A percentile compares a stretch with the other conserved stretches of the same genome.
These are phyloP conservation scores for Musa schizocarpa DNA, from an alignment of 176 grass and related monocot genomes.

Conservation along the genomic window DNA sequence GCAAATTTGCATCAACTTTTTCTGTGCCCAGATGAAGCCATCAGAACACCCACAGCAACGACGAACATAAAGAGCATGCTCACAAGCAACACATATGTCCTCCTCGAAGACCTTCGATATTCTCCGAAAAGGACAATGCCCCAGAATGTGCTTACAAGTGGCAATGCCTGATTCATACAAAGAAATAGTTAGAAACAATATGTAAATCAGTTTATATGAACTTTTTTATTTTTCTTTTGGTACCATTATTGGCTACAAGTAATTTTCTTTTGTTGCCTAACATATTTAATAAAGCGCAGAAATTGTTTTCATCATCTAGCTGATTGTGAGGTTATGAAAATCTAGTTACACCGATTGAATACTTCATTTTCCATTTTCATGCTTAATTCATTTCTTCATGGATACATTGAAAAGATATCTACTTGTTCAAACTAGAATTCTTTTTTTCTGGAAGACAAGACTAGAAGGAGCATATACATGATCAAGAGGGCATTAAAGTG, in stretches of 20 bases:
- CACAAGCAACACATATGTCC: slow-evolving; percentile 54
- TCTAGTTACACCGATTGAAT: too few species aligned
- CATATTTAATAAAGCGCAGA: too few species aligned
- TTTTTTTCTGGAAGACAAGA: too few species aligned
- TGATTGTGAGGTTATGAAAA: too few species aligned
- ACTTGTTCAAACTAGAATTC: too few species aligned
- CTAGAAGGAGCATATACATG: too few species aligned
- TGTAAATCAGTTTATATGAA: background rate
- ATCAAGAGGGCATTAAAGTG: too few species aligned
- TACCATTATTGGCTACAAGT: background rate
- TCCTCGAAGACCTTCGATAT: slow-evolving; percentile 51
- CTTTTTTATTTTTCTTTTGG: background rate
- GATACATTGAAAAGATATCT: too few species aligned
- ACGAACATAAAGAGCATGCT: slow-evolving; percentile 88
- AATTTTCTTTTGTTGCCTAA: too few species aligned
- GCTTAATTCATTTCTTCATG: too few species aligned
- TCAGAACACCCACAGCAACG: slow-evolving; percentile 49
- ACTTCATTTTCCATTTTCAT: too few species aligned
- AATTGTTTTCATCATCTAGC: too few species aligned
- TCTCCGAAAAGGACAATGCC: slow-evolving; percentile 64
- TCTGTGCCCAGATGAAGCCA: slow-evolving; percentile 91
- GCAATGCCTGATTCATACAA: slow-evolving; percentile 41
- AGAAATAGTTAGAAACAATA: background rate
- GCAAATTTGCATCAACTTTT: slow-evolving; percentile 19
- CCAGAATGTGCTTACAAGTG: slow-evolving; percentile 85